A percentile compares a stretch with the other conserved stretches of the same genome.
Evolutionary conservation across 2,329 filamentous ascomycete species (phyloP).

Genomic region (Calonectria montana): DNA sequence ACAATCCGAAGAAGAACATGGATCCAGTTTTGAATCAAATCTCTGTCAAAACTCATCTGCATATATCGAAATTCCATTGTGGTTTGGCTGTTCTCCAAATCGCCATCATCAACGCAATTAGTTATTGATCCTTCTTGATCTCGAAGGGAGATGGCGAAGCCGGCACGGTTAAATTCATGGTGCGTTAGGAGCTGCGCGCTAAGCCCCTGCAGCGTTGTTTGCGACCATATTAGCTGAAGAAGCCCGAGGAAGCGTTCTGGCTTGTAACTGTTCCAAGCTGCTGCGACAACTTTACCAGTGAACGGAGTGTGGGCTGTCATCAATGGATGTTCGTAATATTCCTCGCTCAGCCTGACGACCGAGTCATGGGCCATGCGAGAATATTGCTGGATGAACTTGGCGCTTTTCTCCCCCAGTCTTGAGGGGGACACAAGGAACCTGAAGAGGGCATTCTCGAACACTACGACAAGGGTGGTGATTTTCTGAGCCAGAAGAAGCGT

Average conservation of each 20-base stretch:
- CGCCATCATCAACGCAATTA: rapidly evolving
- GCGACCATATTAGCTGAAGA: slow-evolving; percentile 26
- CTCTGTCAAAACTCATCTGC: slow-evolving; percentile 41
- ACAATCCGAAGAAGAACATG: slow-evolving; percentile 31
- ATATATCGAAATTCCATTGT: slow-evolving; percentile 42
- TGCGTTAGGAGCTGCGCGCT: not conserved
- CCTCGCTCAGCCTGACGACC: not conserved
- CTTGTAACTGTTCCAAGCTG: slow-evolving; percentile 22
- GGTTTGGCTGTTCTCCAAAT: slow-evolving; percentile 21
- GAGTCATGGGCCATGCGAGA: not conserved
- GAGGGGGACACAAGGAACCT: slow-evolving; percentile 2
- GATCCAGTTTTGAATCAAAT: slow-evolving; percentile 35
- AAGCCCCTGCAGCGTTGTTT: not conserved
- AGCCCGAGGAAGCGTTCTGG: not conserved
- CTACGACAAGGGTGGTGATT: slow-evolving; percentile 31
- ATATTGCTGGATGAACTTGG: not conserved
- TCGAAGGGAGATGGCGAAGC: slow-evolving; percentile 16
- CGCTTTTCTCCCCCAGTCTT: not conserved
- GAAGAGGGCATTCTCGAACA: slow-evolving; percentile 36
- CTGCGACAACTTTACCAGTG: not conserved
- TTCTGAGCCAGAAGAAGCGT: slow-evolving; percentile 37
- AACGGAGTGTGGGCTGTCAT: slow-evolving; percentile 9
- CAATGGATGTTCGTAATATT: not conserved
- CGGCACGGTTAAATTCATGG: not conserved
- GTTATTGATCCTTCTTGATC: not conserved